These are phyloP conservation scores for Schoenoplectus triqueter DNA, from an alignment of 202 grass and related monocot species.

Conservation along the genomic window DNA sequence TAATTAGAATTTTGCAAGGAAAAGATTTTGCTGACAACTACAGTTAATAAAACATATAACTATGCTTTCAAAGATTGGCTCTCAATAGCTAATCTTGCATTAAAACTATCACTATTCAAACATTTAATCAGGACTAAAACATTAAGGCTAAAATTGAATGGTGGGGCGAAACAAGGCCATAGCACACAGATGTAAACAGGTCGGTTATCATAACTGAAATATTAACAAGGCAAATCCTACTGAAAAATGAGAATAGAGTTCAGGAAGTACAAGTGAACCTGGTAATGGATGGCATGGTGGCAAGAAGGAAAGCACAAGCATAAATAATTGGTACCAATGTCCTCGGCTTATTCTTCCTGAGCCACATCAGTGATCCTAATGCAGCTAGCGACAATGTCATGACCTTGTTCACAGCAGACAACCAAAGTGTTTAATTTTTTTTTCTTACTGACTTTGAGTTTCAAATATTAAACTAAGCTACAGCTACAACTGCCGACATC, in stretches of 20 bases:
- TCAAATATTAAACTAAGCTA: no score
- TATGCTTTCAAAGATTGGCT: background rate
- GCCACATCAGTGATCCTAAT: slow-evolving; percentile 95
- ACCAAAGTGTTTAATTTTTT: background rate
- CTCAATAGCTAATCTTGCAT: background rate
- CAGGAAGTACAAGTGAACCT: slow-evolving; percentile 51
- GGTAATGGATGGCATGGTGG: slow-evolving; percentile 96
- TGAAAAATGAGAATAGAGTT: slow-evolving; percentile 17
- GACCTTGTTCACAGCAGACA: slow-evolving; percentile 53
- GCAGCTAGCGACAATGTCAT: slow-evolving; percentile 91
- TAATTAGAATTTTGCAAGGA: background rate
- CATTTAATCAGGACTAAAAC: no score
- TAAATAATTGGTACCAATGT: slow-evolving; percentile 94
- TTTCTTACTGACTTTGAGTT: no score
- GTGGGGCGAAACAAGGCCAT: no score
- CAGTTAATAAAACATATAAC: background rate
- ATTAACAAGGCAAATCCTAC: slow-evolving; percentile 39
- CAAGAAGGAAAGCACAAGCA: slow-evolving; percentile 88
- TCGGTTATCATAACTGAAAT: slow-evolving; percentile 17
- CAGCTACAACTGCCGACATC: no score
- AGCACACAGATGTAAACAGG: background rate
- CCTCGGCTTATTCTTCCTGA: slow-evolving; percentile 97
- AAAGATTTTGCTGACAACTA: background rate
- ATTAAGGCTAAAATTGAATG: no score
- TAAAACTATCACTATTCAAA: background rate